Conservation (phyloP, 768 basidiomycete genomes). For the Dacryopinax primogenitus region DNA sequence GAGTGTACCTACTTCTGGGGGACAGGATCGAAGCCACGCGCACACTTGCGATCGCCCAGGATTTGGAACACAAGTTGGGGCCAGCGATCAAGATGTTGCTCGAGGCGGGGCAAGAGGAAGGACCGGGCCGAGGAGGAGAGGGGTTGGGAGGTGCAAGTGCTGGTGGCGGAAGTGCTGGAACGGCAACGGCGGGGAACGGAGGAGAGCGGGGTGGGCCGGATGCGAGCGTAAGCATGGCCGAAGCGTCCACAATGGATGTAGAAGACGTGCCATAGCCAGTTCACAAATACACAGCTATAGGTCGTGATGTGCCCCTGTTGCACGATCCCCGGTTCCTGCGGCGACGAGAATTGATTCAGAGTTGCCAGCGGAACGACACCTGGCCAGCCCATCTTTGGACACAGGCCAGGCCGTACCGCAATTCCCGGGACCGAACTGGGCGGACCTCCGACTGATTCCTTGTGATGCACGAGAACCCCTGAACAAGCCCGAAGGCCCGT, state of each 20-base stretch:
- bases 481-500: too few relatives aligned
- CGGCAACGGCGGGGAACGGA: background rate
- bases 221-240: slow-evolving; percentile 6
- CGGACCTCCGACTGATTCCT: too few relatives aligned
- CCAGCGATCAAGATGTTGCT: slow-evolving; percentile 38
- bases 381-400: too few relatives aligned
- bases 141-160: too few relatives aligned
- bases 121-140: background rate
- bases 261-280: background rate
- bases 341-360: too few relatives aligned
- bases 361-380: too few relatives aligned
- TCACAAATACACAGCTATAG: background rate
- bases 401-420: too few relatives aligned
- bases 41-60: slow-evolving; percentile 78
- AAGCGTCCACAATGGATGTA: slow-evolving; percentile 1
- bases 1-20: slow-evolving; percentile 73
- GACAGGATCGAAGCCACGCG: slow-evolving; percentile 68
- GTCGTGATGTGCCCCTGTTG: background rate
- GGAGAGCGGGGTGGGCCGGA: background rate
- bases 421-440: too few relatives aligned
- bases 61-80: slow-evolving; percentile 82
- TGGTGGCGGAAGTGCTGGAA: too few relatives aligned
- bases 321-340: too few relatives aligned
- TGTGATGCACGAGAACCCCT: too few relatives aligned
- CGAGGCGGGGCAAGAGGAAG: slow-evolving; percentile 15